Evolutionary conservation across 1,139 yeast genomes (phyloP), one percentile per base, ranked within the genome.

Genomic region (Meyerozyma carpophila): DNA sequence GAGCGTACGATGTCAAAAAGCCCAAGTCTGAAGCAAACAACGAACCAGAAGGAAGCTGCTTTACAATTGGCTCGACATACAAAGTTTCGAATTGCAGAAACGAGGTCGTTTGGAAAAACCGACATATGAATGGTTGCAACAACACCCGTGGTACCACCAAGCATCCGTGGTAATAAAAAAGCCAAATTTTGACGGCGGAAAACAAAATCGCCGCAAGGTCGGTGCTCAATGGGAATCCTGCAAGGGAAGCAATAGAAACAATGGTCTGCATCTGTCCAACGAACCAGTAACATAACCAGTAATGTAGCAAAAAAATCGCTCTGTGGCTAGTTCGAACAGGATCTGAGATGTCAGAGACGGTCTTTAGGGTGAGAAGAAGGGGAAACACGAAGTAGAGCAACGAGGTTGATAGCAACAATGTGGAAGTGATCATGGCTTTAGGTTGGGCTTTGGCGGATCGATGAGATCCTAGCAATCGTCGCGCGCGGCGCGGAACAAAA

Each of bases 81-180:
- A 13, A 31, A 13, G 5, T 3, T 11, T 31, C 34, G 10, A 31
- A 31, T 8, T 31, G 16, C 20, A 13, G 21, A 14, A 31, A 14
- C 10, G 34, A 4, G 10, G 3, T 9, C 5, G 34, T 31, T 13
- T 8, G 16, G 20, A 31, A 13, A 16, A 13, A 31, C 20, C 14
- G 34, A 14, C 34, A 13, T 5, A 31, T 4, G 20, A 31, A 31
- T 31, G 34, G 34, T 6, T 31, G 34, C 34, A 31, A 31, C 10
- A 31, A 31, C 20, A 31, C 20, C 8, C 34, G 34, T 10, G 37
- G 26, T 10, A 40, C 31, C 28, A 49, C 44, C 21, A 44, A 36
- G 41, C 51, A 49, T 14, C 51, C 52, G 26, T 46, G 48, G 32
- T 43, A 42, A 36, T 46, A 49, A 37, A 49, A 49, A 41, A 49